Conservation (phyloP, 257 asterid genomes). For the Schizonepeta tenuifolia region DNA sequence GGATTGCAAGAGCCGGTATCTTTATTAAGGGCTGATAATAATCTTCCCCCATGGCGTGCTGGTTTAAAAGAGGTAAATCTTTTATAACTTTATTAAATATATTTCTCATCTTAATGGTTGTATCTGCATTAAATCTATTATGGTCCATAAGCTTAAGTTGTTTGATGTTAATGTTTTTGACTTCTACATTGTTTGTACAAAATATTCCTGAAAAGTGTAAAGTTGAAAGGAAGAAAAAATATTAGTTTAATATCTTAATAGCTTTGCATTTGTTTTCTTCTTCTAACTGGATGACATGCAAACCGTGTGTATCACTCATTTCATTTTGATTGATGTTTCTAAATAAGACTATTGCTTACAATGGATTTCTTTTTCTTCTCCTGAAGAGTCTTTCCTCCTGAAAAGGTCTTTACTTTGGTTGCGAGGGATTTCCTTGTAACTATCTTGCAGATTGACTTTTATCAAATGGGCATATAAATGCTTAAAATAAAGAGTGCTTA, state of each 20-base stretch:
- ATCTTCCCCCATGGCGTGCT: constrained; percentile 96
- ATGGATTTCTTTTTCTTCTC: neutral
- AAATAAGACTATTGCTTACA: neutral
- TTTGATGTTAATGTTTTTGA: constrained; percentile 8
- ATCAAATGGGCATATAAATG: no score
- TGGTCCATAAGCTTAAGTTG: constrained; percentile 7
- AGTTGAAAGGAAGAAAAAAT: neutral
- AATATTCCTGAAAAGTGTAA: neutral
- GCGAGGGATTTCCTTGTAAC: no score
- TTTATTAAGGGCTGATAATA: constrained; percentile 93
- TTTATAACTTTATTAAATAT: constrained; percentile 11
- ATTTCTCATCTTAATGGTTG: constrained; percentile 14
- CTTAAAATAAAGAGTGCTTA: no score
- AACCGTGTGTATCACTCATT: neutral
- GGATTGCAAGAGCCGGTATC: constrained; percentile 90
- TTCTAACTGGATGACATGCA: neutral
- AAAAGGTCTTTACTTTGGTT: no score
- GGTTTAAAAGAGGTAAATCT: constrained; percentile 78
- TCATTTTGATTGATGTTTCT: neutral
- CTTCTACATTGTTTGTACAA: neutral
- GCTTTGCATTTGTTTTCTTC: constrained; percentile 3
- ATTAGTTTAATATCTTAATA: neutral
- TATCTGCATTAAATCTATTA: neutral
- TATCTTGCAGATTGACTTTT: no score
- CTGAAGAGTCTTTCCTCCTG: neutral